Base-by-base conservation (phyloP, 176 grass and related monocot species). In the Cenchrus purpureus region DNA sequence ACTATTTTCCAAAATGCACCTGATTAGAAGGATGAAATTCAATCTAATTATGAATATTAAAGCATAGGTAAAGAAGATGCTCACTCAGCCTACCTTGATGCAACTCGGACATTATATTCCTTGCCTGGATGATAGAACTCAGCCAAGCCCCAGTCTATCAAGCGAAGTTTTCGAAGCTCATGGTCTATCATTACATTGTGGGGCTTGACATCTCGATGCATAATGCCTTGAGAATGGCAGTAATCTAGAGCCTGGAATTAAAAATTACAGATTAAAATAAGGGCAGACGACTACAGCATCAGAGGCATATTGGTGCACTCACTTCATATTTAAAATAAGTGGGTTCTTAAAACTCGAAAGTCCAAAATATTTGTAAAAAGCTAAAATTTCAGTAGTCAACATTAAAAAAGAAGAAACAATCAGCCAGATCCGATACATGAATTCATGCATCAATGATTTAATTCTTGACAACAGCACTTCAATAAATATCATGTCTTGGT, bases 161-260 rank as follows among this genome's bases (percentile, higher is more conserved):
- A 81, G 6, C 95, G 88, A 70, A 98, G 91, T 84, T 98, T 98
- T 16, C 89, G 92, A 65, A 98, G 89, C 40, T 98, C 91, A 56
- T 98, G 95, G 73, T 98, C 95, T 48, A 98, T 98, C 95, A 98
- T 98, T 75, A 98, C 92, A 90, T 98, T 98, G 71, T 98, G 95
- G 37, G 95, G 95, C 61, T 98, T 95, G 51, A 98, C 95, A 93
- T 98, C 95, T 85, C 95, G 91, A 90, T 98, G 95, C 92, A 98
- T 98, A 77, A 98, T 95, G 71, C 95, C 95, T 84, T 95, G 89
- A 49, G 92, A 98, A 86, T 98, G 95, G 79, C 95, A 95, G 65
- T 95, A 91, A 87, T 98, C 95, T 61, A 98, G 81, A 68, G 95
- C 92, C 95, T 98, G 74, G 0, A 50, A 83, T 32, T 53, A 82